Conservation (phyloP, 129 eudicot species). For the Erigeron canadensis region DNA sequence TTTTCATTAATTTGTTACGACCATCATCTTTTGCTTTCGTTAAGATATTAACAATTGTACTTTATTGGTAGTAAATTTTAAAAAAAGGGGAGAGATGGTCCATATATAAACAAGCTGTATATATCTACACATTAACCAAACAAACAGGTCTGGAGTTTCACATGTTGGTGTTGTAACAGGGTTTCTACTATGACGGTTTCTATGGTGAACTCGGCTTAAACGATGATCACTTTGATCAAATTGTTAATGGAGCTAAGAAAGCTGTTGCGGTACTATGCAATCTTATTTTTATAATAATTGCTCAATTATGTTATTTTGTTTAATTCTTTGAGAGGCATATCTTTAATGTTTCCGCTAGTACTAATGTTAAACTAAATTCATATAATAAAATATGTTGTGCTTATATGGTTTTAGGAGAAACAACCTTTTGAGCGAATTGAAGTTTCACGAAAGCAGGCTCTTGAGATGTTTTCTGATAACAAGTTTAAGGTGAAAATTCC, state of each 20-base stretch:
- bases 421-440: conserved; percentile 96
- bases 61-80: no score
- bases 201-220: conserved; percentile 92
- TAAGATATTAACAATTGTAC: no score
- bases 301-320: neutral
- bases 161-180: conserved; percentile 48
- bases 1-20: no score
- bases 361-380: neutral
- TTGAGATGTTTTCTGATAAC: conserved; percentile 88
- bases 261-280: conserved; percentile 61
- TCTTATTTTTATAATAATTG: neutral
- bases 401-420: conserved; percentile 49
- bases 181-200: conserved; percentile 89
- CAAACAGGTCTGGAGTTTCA: neutral
- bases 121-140: no score
- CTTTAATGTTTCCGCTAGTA: no score
- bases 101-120: no score
- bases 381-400: neutral
- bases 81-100: neutral
- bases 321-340: neutral
- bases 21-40: no score
- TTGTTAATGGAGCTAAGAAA: conserved; percentile 71
- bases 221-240: conserved; percentile 85
- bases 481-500: conserved; percentile 62
- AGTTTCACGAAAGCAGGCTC: conserved; percentile 87